Evolutionary conservation across 495 filamentous ascomycete species (phyloP).

Genomic region (Aspergillus bertholletiae): DNA sequence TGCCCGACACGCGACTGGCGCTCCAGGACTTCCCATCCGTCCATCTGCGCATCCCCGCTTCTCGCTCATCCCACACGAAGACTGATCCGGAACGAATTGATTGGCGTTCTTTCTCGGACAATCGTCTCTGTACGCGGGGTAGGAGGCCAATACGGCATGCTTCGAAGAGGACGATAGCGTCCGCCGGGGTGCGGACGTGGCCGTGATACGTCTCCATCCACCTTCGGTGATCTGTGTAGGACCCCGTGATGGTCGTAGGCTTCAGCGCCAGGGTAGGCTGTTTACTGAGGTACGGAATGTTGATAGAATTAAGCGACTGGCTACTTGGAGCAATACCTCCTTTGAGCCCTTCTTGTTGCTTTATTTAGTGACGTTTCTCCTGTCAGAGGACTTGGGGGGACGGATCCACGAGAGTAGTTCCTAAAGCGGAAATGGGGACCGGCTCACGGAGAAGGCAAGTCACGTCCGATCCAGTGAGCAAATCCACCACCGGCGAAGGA

Average conservation of each 20-base stretch:
- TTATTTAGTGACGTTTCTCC: background rate
- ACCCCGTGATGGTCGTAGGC: slow-evolving; percentile 23
- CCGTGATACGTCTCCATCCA: slow-evolving; percentile 96
- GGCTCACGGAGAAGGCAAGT: background rate
- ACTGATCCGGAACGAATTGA: slow-evolving; percentile 93
- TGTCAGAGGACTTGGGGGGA: background rate
- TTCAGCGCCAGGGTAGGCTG: slow-evolving; percentile 26
- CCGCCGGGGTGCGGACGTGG: slow-evolving; percentile 83
- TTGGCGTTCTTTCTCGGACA: slow-evolving; percentile 96
- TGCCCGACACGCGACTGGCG: slow-evolving; percentile 93
- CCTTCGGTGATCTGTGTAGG: slow-evolving; percentile 25
- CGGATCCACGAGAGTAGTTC: slow-evolving; percentile 11
- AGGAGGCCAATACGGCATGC: slow-evolving; percentile 87
- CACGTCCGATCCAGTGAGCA: background rate
- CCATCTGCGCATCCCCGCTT: slow-evolving; percentile 98
- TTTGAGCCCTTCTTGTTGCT: background rate
- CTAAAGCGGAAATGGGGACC: slow-evolving; percentile 5
- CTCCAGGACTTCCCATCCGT: slow-evolving; percentile 99
- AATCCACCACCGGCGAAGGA: background rate
- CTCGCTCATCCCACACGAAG: slow-evolving; percentile 98
- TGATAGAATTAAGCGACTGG: slow-evolving; percentile 2
- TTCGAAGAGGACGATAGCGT: slow-evolving; percentile 97
- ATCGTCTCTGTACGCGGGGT: slow-evolving; percentile 84
- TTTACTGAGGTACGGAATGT: slow-evolving; percentile 8
- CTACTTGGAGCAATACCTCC: background rate